Evolutionary conservation across 805 yeast genomes (phyloP), one percentile per base, ranked within the genome.

Genomic region (Candida tammaniensis): DNA sequence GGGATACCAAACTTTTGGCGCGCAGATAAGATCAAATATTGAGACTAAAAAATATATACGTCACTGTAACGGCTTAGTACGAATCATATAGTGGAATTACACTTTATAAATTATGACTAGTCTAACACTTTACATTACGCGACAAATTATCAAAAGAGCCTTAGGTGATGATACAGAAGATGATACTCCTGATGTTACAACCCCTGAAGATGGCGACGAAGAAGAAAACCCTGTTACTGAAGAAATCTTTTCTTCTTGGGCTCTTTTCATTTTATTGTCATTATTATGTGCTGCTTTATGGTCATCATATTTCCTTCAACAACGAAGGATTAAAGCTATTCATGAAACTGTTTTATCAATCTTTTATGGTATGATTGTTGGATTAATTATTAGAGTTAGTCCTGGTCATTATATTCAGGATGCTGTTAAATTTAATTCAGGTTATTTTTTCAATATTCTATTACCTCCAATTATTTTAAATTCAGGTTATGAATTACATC

Each of bases 331-430:
- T 50, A 89, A 86, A 59, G 95, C 96, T 3, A 78, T 93, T n/a
- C 99, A 93, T 60, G 99, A 93, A 63, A 93, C 98, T 0, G 98
- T 93, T 24, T 65, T 94, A 28, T 87, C 98, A 1, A 93, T 93
- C 39, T 88, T 93, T 55, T 88, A 91, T 50, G 99, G 99, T 14
- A 89, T 87, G 98, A 70, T 87, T 30, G 95, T 93, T 17, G 99
- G 99, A 0, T 59, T 94, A 21, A 75, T 93, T 15, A 88, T 94
- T 40, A 74, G 99, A 48, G 72, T 91, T 15, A 74, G 87, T 3
- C 98, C 99, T 0, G 98, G 98, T 30, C 97, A 88, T 57, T 88
- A 87, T 59, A 94, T 93, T 49, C 98, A 94, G 63, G 95, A 89
- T 52, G 87, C 95, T 4, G 96, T 93, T 33, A 88, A 95, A 39